Evolutionary conservation across 1,284 basidiomycete species (phyloP).

Genomic region (Naganishia sp.): DNA sequence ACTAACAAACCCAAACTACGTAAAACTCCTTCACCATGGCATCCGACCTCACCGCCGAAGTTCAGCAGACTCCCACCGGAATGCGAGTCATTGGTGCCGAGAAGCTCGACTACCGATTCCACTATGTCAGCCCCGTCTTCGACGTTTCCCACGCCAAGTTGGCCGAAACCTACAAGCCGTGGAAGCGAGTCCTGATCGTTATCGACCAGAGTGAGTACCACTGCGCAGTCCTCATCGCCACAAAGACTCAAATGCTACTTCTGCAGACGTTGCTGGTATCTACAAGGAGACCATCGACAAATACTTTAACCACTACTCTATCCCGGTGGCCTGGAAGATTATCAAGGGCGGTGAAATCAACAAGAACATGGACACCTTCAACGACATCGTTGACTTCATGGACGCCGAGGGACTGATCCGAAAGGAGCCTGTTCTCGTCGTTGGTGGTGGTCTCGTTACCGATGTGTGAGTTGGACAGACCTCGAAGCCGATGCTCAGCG

Average conservation of each 20-base stretch:
- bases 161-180: conserved; percentile 54
- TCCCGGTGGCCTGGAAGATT: conserved; percentile 54
- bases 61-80: conserved; percentile 44
- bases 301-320: conserved; percentile 53
- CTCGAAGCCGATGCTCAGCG: background rate
- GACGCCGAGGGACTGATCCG: conserved; percentile 56
- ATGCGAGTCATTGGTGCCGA: conserved; percentile 48
- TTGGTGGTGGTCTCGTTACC: conserved; percentile 56
- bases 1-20: background rate
- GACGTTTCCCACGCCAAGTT: conserved; percentile 52
- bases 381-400: conserved; percentile 56
- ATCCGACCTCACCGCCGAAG: conserved; percentile 54
- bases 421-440: conserved; percentile 56
- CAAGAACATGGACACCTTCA: conserved; percentile 53
- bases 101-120: conserved; percentile 53
- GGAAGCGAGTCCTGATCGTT: conserved; percentile 54
- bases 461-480: conserved; percentile 36
- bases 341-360: conserved; percentile 57
- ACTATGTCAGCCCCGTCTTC: conserved; percentile 55
- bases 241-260: background rate
- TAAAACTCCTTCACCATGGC: conserved; percentile 38
- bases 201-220: conserved; percentile 53
- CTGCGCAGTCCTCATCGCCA: background rate
- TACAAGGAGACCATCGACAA: conserved; percentile 43
- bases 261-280: conserved; percentile 43